A percentile compares a stretch with the other conserved stretches of the same genome.
These are phyloP conservation scores for Globisporangium nodosum DNA, from an alignment of 352 stramenopile species.

Conservation along the genomic window DNA sequence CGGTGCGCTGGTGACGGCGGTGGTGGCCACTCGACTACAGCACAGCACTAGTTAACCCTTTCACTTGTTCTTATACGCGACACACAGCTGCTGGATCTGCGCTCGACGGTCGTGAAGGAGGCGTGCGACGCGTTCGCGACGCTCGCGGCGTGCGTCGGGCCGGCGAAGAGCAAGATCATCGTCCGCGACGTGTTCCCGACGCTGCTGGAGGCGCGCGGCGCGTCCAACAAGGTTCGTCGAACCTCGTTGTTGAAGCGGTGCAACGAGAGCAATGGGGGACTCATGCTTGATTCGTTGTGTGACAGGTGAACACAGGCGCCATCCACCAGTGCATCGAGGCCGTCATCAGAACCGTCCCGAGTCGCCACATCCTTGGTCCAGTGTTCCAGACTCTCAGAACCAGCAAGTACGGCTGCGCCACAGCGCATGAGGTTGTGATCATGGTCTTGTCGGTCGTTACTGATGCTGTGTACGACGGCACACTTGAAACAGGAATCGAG, in stretches of 20 bases:
- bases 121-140: constrained; percentile 43
- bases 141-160: constrained; percentile 28
- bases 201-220: constrained; percentile 43
- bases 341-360: constrained; percentile 35
- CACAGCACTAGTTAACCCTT: not conserved
- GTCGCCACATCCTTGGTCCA: constrained; percentile 41
- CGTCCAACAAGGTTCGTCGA: constrained; percentile 45
- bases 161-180: constrained; percentile 41
- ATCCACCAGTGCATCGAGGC: constrained; percentile 50
- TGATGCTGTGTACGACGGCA: not conserved
- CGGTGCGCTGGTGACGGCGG: constrained; percentile 13
- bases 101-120: constrained; percentile 59
- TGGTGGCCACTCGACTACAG: no score
- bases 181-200: constrained; percentile 58
- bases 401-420: constrained; percentile 38
- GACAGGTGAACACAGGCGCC: constrained; percentile 37
- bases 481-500: constrained; percentile 33
- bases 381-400: constrained; percentile 34
- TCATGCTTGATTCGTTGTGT: not conserved
- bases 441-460: no score
- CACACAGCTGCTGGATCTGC: constrained; percentile 34
- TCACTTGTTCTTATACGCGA: not conserved
- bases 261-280: not conserved
- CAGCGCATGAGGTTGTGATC: not conserved
- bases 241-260: not conserved